A percentile compares a stretch with the other conserved stretches of the same genome.
phyloP scores from a whole-genome alignment of 345 rosid species.

The Eucalyptus viminalis region DNA sequence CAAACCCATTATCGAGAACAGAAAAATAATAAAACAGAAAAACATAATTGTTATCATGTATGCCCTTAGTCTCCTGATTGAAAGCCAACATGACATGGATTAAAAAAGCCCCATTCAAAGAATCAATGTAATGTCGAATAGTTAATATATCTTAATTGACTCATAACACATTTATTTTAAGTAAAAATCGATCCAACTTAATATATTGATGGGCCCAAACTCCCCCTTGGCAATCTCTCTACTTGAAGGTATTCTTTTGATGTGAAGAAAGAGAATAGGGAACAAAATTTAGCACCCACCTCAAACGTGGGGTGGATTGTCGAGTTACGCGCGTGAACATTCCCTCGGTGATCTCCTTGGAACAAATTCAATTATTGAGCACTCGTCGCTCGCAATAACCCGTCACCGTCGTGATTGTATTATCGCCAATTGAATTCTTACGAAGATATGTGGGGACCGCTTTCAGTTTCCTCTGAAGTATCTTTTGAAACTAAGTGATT shows the following conservation, averaged over 20 bases:
- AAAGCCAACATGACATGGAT: too few relatives aligned
- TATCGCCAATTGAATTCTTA: not conserved
- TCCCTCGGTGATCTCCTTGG: not conserved
- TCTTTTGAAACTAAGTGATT: too few relatives aligned
- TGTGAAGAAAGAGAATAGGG: too few relatives aligned
- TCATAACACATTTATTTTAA: not conserved
- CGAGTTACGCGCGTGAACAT: not conserved
- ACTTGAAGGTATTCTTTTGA: not conserved
- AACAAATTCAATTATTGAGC: too few relatives aligned
- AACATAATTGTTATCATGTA: too few relatives aligned
- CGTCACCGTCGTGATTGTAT: not conserved
- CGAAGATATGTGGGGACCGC: not conserved
- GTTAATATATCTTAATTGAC: not conserved
- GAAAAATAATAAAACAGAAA: fast-evolving
- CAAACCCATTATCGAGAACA: too few relatives aligned
- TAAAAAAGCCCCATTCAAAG: too few relatives aligned
- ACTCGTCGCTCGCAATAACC: not conserved
- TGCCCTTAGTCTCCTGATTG: too few relatives aligned
- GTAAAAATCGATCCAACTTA: not conserved
- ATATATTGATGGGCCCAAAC: not conserved
- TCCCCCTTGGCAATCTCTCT: not conserved
- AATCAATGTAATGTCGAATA: not conserved
- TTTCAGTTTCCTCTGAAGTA: not conserved
- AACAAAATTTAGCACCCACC: not conserved
- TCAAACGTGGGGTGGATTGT: not conserved